These are phyloP conservation scores for Candida hungchunana DNA, from an alignment of 805 yeast species.

Conservation along the genomic window DNA sequence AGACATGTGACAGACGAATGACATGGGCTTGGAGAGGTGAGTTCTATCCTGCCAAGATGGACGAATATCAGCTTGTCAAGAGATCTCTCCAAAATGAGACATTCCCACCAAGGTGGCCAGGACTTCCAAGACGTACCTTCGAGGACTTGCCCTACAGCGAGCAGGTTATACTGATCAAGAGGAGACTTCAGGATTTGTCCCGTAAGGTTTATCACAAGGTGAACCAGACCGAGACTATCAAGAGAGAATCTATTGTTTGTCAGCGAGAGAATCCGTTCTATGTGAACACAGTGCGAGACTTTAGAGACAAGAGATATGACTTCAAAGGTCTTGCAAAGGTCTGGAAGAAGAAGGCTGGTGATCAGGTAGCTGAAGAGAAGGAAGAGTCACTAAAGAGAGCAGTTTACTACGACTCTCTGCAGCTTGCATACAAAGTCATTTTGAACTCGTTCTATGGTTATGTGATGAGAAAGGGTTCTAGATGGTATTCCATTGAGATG, in stretches of 20 bases:
- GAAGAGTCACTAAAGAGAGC: conserved; percentile 96
- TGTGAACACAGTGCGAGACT: conserved; percentile 87
- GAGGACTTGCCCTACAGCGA: conserved; percentile 74
- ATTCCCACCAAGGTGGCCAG: conserved; percentile 59
- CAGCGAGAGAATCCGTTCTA: conserved; percentile 98
- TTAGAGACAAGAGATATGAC: conserved; percentile 94
- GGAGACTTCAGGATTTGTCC: conserved; percentile 78
- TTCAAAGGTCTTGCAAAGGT: conserved; percentile 90
- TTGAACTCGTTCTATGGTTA: conserved; percentile 96
- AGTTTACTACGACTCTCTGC: conserved; percentile 89
- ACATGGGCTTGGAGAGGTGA: conserved; percentile 99
- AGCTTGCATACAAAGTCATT: conserved; percentile 94
- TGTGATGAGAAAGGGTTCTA: conserved; percentile 97
- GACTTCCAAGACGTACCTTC: conserved; percentile 57
- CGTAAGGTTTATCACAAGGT: conserved; percentile 79
- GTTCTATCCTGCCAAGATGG: conserved; percentile 83
- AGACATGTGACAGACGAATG: conserved; percentile 82
- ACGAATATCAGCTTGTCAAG: conserved; percentile 87
- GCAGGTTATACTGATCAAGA: conserved; percentile 71
- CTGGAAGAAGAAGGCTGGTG: conserved; percentile 80
- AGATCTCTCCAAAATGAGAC: conserved; percentile 75
- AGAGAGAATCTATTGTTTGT: conserved; percentile 90
- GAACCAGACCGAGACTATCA: conserved; percentile 77
- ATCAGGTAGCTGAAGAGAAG: conserved; percentile 48
- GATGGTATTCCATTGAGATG: conserved; percentile 99